phyloP scores from a whole-genome alignment of 495 filamentous ascomycete species.

The Hyaloscypha finlandica region DNA sequence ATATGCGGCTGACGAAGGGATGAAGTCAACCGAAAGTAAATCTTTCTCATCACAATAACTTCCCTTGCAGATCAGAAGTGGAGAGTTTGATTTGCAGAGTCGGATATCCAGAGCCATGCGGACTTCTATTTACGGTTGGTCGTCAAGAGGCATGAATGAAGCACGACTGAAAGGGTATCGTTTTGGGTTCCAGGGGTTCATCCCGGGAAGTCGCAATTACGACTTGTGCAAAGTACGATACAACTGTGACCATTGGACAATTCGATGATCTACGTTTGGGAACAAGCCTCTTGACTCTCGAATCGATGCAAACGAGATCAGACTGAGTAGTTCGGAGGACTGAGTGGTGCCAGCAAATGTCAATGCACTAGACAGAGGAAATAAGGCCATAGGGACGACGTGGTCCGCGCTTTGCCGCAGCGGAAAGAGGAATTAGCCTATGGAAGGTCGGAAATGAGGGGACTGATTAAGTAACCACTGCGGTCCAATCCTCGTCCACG shows the following conservation, averaged over 20 bases:
- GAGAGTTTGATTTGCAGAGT: not conserved
- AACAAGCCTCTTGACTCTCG: not conserved
- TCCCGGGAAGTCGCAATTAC: not conserved
- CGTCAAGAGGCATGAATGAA: not conserved
- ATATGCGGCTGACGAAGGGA: not conserved
- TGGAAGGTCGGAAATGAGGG: not conserved
- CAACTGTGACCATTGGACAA: not conserved
- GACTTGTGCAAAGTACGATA: not conserved
- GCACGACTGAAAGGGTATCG: not conserved
- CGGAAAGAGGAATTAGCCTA: not conserved
- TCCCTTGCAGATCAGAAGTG: not conserved
- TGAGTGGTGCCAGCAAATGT: conserved; percentile 10
- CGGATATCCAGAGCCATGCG: not conserved
- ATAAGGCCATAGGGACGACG: not conserved
- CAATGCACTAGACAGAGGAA: not conserved
- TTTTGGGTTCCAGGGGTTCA: not conserved
- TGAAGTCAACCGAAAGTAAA: not conserved
- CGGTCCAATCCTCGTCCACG: not conserved
- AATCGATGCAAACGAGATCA: not conserved
- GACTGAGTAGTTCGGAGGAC: not conserved
- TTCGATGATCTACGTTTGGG: not conserved
- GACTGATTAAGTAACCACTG: not conserved
- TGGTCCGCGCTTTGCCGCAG: not conserved
- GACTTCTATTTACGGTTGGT: not conserved
- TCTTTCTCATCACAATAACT: not conserved